Evolutionary conservation across 2,329 filamentous ascomycete species (phyloP), one percentile per base, ranked within the genome.

Genomic region (Nemania serpens): DNA sequence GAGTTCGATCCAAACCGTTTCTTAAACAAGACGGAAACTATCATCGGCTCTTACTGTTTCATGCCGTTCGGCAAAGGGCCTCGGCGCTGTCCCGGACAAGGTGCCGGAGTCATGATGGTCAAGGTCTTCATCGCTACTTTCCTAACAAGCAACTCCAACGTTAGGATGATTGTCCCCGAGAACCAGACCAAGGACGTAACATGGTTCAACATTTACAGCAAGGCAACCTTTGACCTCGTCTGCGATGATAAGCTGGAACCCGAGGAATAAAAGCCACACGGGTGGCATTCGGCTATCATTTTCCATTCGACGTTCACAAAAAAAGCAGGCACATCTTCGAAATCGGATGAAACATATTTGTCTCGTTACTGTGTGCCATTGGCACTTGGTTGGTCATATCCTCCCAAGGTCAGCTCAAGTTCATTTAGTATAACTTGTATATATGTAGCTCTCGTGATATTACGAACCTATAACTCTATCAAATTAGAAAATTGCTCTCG

Each of bases 51-150:
- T 11, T 43, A 43, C 39, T 53, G 50, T 11, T 53, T 53, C 50
- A 53, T 53, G 50, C 50, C 50, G 25, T 53, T 53, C 25, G 50
- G 50, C 13, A 53, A 53, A 22, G 50, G 50, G 7, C 50, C 50
- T 6, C n/a, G 50, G 25, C 50, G 50, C 5, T 53, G 37, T n/a
- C 50, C 50, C 5, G 50, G 50, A 15, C 50, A 53, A 22, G 50
- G 50, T 15, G 50, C 50, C 5, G 50, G 50, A 4, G 15, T 53
- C n/a, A 53, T 53, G 50, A 53, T 43, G 37, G 50, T 53, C 1
- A 53, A 53, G 22, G 50, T 53, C n/a, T 53, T 53, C 39, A 17
- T 53, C 11, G 50, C 50, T 18, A 45, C 50, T 12, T 53, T 53
- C 39, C 25, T 53, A 3, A 53, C 50, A 5, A 29, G 43, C 22